Evolutionary conservation across 495 filamentous ascomycete species (phyloP), one percentile per base, ranked within the genome.

Genomic region (Immersiella caudata): DNA sequence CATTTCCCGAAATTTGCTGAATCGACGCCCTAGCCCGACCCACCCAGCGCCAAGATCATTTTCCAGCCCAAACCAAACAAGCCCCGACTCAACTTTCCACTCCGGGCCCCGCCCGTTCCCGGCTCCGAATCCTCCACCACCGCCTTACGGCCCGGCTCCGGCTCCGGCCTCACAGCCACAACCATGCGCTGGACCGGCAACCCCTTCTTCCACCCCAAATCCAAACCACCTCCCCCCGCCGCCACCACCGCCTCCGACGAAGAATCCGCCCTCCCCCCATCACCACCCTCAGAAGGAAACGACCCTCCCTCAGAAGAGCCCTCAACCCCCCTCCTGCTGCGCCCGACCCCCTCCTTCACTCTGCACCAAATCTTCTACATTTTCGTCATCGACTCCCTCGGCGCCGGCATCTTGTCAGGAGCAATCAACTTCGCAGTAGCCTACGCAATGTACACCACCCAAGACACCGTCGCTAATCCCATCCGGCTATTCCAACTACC

Each of bases 381-480:
- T 18, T 73, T 80, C 64, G 35, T 76, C 55, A 50, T 79, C 9
- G 76, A 81, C 65, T 80, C 79, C 5, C 35, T 83, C 27, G 74
- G 73, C 22, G 76, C 80, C n/a, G 67, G 75, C 63, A 57, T 78
- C 55, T 20, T 82, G 0, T 78, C 78, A 0, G 81, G 76, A 14
- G 79, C 70, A 7, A 77, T 81, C 68, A 82, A 83, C 70, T 81
- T 82, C 59, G 79, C 79, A 27, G 76, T 81, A 33, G 79, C 79
- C 50, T 83, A 82, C 66, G 78, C 73, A 59, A 80, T 80, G 78
- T 78, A 80, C 71, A 64, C 75, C 50, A 60, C 29, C 29, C 29
- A 33, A 33, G 29, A 33, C 29, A 33, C 64, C 20, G 73, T 71
- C 33, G 68, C 55, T 1, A 49, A 65, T 58, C 70, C 67, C 0